A percentile compares a stretch with the other conserved stretches of the same genome.
These are phyloP conservation scores for Huntiella abstrusa DNA, from an alignment of 2,329 filamentous ascomycete species.

Conservation along the genomic window DNA sequence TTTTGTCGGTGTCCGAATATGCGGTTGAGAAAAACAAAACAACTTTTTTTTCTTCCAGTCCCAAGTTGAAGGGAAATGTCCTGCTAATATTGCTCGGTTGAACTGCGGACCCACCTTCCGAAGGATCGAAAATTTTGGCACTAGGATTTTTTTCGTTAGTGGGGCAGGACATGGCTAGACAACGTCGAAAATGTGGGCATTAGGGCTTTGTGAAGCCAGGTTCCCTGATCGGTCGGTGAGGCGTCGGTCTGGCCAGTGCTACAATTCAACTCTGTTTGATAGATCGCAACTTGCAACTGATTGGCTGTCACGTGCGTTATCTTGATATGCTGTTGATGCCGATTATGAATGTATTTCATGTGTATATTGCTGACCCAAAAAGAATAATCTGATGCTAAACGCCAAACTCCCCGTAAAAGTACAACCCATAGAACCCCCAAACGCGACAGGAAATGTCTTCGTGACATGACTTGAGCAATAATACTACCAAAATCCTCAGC, in stretches of 20 bases:
- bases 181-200: conserved; percentile 6
- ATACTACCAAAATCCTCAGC: too few species aligned
- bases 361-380: too few species aligned
- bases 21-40: conserved; percentile 6
- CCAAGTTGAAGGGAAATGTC: neutral
- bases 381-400: too few species aligned
- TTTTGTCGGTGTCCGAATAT: conserved; percentile 12
- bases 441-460: too few species aligned
- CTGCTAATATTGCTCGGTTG: neutral
- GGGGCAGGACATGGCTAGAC: neutral
- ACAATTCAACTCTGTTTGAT: neutral
- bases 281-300: neutral
- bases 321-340: too few species aligned
- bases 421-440: too few species aligned
- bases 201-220: conserved; percentile 7
- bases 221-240: neutral
- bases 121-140: neutral
- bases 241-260: neutral
- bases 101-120: neutral
- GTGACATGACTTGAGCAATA: too few species aligned
- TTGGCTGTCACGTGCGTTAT: neutral
- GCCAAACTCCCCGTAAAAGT: too few species aligned
- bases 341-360: too few species aligned
- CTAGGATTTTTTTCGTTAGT: conserved; percentile 3
- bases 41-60: neutral